Evolutionary conservation across 2,329 filamentous ascomycete species (phyloP).

Genomic region (Dactylellina drechsleri): DNA sequence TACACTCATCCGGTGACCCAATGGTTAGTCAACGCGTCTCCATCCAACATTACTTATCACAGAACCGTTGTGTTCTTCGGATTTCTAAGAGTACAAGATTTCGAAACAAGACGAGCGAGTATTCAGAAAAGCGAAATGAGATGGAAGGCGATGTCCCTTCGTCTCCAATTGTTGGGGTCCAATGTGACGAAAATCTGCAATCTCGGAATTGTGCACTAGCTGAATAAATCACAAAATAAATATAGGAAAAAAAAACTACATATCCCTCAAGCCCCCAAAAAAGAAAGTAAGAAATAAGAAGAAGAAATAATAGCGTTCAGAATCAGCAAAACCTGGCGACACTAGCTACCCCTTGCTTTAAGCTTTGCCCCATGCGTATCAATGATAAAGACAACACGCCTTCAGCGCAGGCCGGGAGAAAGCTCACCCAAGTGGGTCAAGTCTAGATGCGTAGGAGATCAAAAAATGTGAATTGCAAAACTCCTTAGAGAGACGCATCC

Average conservation of each 20-base stretch:
- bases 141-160: not conserved
- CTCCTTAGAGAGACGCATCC: conserved; percentile 1
- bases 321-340: conserved; percentile 19
- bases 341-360: conserved; percentile 46
- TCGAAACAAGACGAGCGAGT: too few species aligned
- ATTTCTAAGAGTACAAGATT: too few species aligned
- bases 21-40: too few species aligned
- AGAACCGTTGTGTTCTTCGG: too few species aligned
- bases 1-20: too few species aligned
- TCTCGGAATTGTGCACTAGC: conserved; percentile 29
- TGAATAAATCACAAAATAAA: conserved; percentile 27
- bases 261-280: not conserved
- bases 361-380: conserved; percentile 28
- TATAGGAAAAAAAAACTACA: not conserved
- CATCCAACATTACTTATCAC: too few species aligned
- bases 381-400: conserved; percentile 11
- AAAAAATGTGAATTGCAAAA: conserved; percentile 12
- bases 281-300: conserved; percentile 12
- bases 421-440: conserved; percentile 9
- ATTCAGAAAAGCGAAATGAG: too few species aligned
- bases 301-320: conserved; percentile 30
- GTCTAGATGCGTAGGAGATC: not conserved
- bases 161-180: not conserved
- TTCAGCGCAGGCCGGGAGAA: conserved; percentile 4
- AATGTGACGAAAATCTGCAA: conserved; percentile 5